Evolutionary conservation across 2,329 filamentous ascomycete species (phyloP).

Genomic region (Penicillium hordei): DNA sequence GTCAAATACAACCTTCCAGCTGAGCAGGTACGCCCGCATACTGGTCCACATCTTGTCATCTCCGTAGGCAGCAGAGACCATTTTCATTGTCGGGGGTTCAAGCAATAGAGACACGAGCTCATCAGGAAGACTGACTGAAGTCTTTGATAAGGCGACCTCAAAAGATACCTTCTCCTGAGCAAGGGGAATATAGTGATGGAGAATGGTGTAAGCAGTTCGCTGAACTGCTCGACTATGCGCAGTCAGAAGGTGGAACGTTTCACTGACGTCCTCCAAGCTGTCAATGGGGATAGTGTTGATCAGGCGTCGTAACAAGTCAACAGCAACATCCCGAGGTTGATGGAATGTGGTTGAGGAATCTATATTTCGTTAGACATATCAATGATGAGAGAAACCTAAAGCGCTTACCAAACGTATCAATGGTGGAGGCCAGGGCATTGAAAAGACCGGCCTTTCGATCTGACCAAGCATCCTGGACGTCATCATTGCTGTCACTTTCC

Average conservation of each 20-base stretch:
- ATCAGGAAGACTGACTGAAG: conserved; percentile 69
- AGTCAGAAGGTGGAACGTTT: conserved; percentile 73
- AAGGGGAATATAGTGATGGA: conserved; percentile 76
- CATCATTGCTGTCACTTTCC: conserved; percentile 73
- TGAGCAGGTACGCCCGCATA: conserved; percentile 77
- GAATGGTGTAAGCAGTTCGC: conserved; percentile 73
- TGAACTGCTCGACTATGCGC: conserved; percentile 75
- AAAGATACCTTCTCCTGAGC: conserved; percentile 80
- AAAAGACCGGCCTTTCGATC: conserved; percentile 61
- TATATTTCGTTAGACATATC: conserved; percentile 21
- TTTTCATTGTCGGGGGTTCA: conserved; percentile 70
- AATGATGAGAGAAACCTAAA: neutral
- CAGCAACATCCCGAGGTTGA: conserved; percentile 72
- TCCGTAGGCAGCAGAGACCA: conserved; percentile 64
- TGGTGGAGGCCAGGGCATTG: conserved; percentile 49
- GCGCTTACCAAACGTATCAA: conserved; percentile 42
- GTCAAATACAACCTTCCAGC: conserved; percentile 88
- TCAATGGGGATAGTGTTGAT: conserved; percentile 64
- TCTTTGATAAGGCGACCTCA: conserved; percentile 60
- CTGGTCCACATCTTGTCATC: conserved; percentile 64
- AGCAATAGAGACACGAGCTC: conserved; percentile 82
- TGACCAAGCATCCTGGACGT: conserved; percentile 72
- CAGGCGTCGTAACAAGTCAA: conserved; percentile 69
- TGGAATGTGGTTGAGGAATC: conserved; percentile 55
- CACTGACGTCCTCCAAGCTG: conserved; percentile 62